phyloP scores from a whole-genome alignment of 2,329 filamentous ascomycete species.

The Sphaerulina populicola region DNA sequence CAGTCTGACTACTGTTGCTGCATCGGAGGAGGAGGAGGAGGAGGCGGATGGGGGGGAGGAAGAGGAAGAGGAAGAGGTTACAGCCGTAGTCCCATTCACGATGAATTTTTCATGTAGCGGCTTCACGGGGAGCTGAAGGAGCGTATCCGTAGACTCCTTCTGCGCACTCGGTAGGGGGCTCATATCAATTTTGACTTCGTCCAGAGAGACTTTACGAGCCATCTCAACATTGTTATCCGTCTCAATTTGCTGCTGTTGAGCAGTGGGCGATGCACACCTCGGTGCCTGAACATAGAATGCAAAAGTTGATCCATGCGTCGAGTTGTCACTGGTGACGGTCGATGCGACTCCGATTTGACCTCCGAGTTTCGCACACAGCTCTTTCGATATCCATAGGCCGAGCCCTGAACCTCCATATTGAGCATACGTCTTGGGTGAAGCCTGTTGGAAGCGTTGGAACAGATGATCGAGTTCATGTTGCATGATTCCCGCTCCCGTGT shows the following conservation, averaged over 20 bases:
- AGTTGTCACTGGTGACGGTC: conserved; percentile 2
- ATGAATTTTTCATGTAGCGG: too few species aligned
- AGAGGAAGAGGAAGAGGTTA: too few species aligned
- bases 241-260: background rate
- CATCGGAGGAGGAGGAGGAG: background rate
- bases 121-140: background rate
- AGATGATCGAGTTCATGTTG: conserved; percentile 61
- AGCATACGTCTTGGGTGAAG: conserved; percentile 59
- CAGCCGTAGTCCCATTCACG: too few species aligned
- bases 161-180: background rate
- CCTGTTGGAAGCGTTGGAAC: conserved; percentile 69
- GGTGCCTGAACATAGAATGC: conserved; percentile 57
- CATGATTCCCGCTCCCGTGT: conserved; percentile 59
- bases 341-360: conserved; percentile 60
- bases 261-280: conserved; percentile 40
- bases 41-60: too few species aligned
- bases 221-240: conserved; percentile 46
- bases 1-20: conserved; percentile 12
- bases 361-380: conserved; percentile 59
- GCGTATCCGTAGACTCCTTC: background rate
- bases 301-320: conserved; percentile 55
- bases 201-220: conserved; percentile 45
- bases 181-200: background rate
- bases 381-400: conserved; percentile 59
- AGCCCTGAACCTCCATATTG: conserved; percentile 63